Evolutionary conservation across 2,329 filamentous ascomycete species (phyloP), one percentile per base, ranked within the genome.

Genomic region (Helotiales sp.): DNA sequence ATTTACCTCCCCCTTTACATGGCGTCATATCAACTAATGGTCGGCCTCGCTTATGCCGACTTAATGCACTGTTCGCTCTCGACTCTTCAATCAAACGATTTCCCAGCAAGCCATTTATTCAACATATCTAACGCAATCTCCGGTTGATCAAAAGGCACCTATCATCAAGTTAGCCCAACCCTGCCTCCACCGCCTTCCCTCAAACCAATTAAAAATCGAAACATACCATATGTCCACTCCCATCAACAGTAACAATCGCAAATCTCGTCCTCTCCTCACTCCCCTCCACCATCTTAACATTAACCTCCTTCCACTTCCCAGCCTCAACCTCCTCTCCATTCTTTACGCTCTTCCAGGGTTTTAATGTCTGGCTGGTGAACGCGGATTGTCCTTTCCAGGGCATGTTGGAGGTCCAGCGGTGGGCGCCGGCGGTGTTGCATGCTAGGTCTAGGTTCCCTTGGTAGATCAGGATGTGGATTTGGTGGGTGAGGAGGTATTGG

Each of bases 391-490:
- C 76, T 52, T 74, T 75, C 77, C 77, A 79, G 2, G 67, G 59
- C 68, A 79, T 70, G 9, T 67, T 70, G 17, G 71, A 72, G 17
- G 75, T 74, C 72, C 72, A 77, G 27, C 73, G 54, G 58, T 67
- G 59, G 8, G 61, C 61, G 17, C 65, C 65, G 2, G 64, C 63
- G 3, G 66, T 68, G 68, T 85, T 85, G 71, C 82, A 86, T 58
- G 82, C 78, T 66, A 81, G 83, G 71, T 86, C 82, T 56, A 82
- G 72, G 66, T 85, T 83, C 30, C 82, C 82, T 68, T 93, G 89
- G 51, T 91, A 79, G 59, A 93, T 74, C 8, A 87, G 84, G 9
- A 93, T 80, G 6, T 83, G 85, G 13, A 90, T 81, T 27, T 84
- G 85, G 1, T 75, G 78, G n/a, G 81, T 75, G 52, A 89, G 77